A percentile compares a stretch with the other conserved stretches of the same genome.
These are phyloP conservation scores for apple (Malus domestica) DNA, from an alignment of 306 rosid genomes.

Conservation along the genomic window DNA sequence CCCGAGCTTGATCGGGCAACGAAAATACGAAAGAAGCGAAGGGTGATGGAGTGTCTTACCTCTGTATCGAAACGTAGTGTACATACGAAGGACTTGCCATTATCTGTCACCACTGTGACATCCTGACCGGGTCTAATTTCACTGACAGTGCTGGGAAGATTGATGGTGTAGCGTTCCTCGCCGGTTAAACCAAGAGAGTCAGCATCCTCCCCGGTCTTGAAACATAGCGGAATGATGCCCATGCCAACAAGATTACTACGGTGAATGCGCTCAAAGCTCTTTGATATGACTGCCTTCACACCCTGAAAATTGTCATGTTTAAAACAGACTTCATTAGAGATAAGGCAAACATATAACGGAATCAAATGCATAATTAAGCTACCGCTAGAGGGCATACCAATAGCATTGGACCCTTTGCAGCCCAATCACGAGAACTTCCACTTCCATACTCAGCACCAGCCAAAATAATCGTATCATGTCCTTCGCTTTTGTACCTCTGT, in stretches of 20 bases:
- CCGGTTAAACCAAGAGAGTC: slow-evolving; percentile 82
- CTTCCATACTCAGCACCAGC: slow-evolving; percentile 98
- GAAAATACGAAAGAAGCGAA: neutral
- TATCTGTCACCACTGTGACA: slow-evolving; percentile 52
- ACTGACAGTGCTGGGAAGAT: slow-evolving; percentile 68
- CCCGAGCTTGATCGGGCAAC: neutral
- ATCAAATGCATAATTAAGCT: neutral
- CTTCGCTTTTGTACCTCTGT: slow-evolving; percentile 80
- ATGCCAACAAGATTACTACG: slow-evolving; percentile 95
- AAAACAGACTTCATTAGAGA: neutral
- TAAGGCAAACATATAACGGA: neutral
- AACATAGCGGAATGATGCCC: slow-evolving; percentile 86
- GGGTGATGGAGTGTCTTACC: slow-evolving; percentile 29
- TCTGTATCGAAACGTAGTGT: slow-evolving; percentile 81
- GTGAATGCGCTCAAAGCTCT: slow-evolving; percentile 94
- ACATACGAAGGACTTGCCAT: slow-evolving; percentile 61
- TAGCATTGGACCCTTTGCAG: slow-evolving; percentile 95
- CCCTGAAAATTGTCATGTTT: slow-evolving; percentile 40
- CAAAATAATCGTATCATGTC: slow-evolving; percentile 61
- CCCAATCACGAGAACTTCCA: slow-evolving; percentile 99
- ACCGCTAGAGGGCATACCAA: slow-evolving; percentile 40
- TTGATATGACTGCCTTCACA: slow-evolving; percentile 90
- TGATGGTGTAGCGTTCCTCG: slow-evolving; percentile 66
- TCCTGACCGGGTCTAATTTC: slow-evolving; percentile 91
- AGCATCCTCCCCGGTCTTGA: slow-evolving; percentile 83